phyloP scores from a whole-genome alignment of 768 basidiomycete genomes.

The Leucocoprinus sp. region DNA sequence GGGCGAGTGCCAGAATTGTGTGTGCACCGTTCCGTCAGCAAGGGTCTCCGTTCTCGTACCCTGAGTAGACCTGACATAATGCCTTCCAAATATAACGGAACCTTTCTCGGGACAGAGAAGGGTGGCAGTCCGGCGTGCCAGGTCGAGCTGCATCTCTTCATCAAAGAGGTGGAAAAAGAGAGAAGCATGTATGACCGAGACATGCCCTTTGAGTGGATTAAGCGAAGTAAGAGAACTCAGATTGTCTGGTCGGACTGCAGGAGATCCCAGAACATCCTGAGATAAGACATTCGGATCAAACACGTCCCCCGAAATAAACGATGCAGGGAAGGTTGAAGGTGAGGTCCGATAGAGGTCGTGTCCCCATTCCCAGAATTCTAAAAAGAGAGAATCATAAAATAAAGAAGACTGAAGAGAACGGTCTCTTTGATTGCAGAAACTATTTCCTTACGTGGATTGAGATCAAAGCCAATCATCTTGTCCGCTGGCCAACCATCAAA shows the following conservation, averaged over 20 bases:
- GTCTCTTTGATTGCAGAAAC: no score
- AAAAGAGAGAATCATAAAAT: neutral
- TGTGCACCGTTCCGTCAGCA: no score
- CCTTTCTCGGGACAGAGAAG: slow-evolving; percentile 26
- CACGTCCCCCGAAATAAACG: slow-evolving; percentile 48
- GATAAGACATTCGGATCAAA: slow-evolving; percentile 38
- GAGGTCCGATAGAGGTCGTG: slow-evolving; percentile 51
- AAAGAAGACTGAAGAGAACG: neutral
- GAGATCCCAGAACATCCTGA: slow-evolving; percentile 14
- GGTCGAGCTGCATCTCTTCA: slow-evolving; percentile 22
- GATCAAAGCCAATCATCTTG: slow-evolving; percentile 29
- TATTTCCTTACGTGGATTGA: slow-evolving; percentile 20
- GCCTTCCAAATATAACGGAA: slow-evolving; percentile 28
- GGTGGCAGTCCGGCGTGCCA: slow-evolving; percentile 23
- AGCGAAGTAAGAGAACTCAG: slow-evolving; percentile 16
- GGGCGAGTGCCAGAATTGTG: neutral
- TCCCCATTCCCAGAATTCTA: slow-evolving; percentile 55
- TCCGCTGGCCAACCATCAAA: slow-evolving; percentile 30
- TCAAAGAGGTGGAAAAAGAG: slow-evolving; percentile 26
- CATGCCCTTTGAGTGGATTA: slow-evolving; percentile 29
- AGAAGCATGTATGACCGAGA: slow-evolving; percentile 32
- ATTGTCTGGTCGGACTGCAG: neutral
- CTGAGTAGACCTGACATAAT: slow-evolving; percentile 22
- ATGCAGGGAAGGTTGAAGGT: slow-evolving; percentile 41
- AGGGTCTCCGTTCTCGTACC: no score